Evolutionary conservation across 768 basidiomycete species (phyloP).

Genomic region (Ramaria rubella): DNA sequence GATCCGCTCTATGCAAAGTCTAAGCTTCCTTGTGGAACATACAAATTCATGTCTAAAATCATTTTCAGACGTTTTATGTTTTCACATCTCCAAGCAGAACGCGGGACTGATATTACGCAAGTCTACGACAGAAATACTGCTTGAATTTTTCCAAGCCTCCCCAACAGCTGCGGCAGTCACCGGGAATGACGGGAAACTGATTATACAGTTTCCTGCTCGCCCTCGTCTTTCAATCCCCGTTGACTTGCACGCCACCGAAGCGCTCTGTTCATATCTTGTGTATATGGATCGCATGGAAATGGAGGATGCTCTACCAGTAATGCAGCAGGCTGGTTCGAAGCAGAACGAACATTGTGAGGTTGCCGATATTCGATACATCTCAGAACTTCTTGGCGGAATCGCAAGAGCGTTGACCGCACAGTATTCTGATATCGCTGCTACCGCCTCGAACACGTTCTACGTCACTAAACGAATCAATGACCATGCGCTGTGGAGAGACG

Average conservation of each 20-base stretch:
- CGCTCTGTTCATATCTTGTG: constrained; percentile 35
- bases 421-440: constrained; percentile 19
- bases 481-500: constrained; percentile 37
- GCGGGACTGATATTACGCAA: constrained; percentile 33
- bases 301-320: constrained; percentile 29
- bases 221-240: constrained; percentile 35
- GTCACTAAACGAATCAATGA: constrained; percentile 41
- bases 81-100: constrained; percentile 41
- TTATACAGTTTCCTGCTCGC: constrained; percentile 38
- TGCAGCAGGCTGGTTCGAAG: constrained; percentile 25
- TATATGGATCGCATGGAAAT: constrained; percentile 28
- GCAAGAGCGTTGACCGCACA: constrained; percentile 33
- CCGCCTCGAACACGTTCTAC: not conserved
- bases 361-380: constrained; percentile 41
- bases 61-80: constrained; percentile 32
- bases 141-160: constrained; percentile 44
- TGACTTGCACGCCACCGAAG: constrained; percentile 25
- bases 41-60: too few relatives aligned
- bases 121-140: constrained; percentile 20
- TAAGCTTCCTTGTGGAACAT: not conserved
- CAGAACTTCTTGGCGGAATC: constrained; percentile 43
- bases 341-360: constrained; percentile 34
- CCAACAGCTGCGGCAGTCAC: constrained; percentile 32
- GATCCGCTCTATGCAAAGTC: not conserved
- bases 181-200: constrained; percentile 34